These are phyloP conservation scores for Loxodes magnus DNA, from an alignment of 73 alveolate species.

Conservation along the genomic window DNA sequence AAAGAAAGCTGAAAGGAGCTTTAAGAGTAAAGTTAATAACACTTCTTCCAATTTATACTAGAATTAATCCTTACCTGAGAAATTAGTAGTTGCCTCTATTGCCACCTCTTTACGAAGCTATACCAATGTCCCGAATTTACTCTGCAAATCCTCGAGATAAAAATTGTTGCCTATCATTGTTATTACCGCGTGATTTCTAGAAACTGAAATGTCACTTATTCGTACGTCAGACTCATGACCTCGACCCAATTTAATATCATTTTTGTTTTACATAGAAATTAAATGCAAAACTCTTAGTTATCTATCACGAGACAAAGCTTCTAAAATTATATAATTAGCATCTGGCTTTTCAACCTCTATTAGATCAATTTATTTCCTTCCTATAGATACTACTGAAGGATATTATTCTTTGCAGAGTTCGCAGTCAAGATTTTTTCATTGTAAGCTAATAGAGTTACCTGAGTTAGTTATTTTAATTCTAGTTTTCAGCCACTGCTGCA, in stretches of 20 bases:
- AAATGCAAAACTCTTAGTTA: too few relatives aligned
- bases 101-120: slow-evolving; percentile 2
- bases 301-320: slow-evolving; percentile 25
- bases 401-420: slow-evolving; percentile 24
- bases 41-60: slow-evolving; percentile 18
- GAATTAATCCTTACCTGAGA: too few relatives aligned
- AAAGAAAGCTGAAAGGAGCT: too few relatives aligned
- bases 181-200: slow-evolving; percentile 22
- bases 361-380: slow-evolving; percentile 24
- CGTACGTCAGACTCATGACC: slow-evolving; percentile 22
- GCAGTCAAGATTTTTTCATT: slow-evolving; percentile 28
- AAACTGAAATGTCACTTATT: slow-evolving; percentile 21
- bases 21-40: too few relatives aligned
- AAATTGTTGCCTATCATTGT: slow-evolving; percentile 13
- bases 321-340: slow-evolving; percentile 28
- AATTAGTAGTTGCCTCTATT: not conserved
- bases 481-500: slow-evolving; percentile 78
- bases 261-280: too few relatives aligned
- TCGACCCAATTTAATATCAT: slow-evolving; percentile 18
- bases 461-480: slow-evolving; percentile 18
- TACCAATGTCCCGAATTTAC: slow-evolving; percentile 19
- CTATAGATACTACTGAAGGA: slow-evolving; percentile 12
- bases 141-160: slow-evolving; percentile 2
- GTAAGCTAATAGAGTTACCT: slow-evolving; percentile 7
- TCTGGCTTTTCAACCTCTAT: slow-evolving; percentile 25